Percentiles rank a stretch among this genome's conserved stretches.
Evolutionary conservation across 208 protist genomes (phyloP).

Genomic region (Leishmania tarentolae): DNA sequence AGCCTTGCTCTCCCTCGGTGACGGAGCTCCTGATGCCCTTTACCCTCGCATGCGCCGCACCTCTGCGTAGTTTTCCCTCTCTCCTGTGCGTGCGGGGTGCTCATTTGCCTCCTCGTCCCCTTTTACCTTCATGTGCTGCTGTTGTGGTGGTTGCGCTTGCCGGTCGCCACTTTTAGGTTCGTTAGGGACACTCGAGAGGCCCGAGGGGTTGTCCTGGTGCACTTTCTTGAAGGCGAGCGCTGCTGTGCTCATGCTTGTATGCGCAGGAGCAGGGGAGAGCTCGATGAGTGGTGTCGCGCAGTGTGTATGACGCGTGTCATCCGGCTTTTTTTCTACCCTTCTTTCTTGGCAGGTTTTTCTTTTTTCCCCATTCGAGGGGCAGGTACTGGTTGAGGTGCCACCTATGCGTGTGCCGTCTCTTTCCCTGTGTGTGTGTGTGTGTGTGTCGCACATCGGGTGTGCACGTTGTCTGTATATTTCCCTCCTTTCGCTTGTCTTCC

Average conservation of each 20-base stretch:
- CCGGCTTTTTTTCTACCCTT: not conserved
- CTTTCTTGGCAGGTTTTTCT: not conserved
- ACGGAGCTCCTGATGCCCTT: not conserved
- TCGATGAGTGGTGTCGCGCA: not conserved
- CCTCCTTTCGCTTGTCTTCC: not conserved
- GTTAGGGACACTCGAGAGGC: not conserved
- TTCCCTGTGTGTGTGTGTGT: not conserved
- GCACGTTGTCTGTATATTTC: not conserved
- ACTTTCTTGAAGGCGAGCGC: not conserved
- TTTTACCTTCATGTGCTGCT: not conserved
- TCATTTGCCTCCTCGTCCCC: not conserved
- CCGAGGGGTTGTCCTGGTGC: not conserved
- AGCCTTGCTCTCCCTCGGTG: not conserved
- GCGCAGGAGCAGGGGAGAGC: not conserved
- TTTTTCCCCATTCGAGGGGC: not conserved
- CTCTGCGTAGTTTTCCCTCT: not conserved
- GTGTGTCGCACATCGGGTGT: not conserved
- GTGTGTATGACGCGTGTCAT: not conserved
- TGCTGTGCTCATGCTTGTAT: not conserved
- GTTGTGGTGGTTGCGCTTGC: not conserved
- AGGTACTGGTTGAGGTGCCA: not conserved
- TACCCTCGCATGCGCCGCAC: not conserved
- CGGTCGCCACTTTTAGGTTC: not conserved
- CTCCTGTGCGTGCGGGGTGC: not conserved
- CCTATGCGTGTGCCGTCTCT: not conserved